Base-by-base conservation (phyloP, 2,329 filamentous ascomycete species). In the Hypomyces rosellus region DNA sequence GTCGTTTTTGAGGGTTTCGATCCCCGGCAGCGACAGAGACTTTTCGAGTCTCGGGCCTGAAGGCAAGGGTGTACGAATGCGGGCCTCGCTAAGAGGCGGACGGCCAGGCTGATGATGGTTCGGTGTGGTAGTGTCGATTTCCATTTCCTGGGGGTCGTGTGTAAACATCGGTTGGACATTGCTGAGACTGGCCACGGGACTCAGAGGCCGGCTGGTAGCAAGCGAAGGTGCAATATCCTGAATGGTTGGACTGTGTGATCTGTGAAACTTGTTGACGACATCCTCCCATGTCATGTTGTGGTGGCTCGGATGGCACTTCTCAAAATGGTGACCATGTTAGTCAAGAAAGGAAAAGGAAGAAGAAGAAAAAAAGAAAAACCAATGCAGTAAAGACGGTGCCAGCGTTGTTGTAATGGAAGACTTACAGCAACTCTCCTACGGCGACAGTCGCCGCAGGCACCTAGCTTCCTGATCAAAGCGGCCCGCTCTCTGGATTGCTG, bases 241-340 rank as follows among this genome's bases (percentile, higher is more conserved):
- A 43, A 77, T 67, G 25, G 64, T 66, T 33, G 77, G 76, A 56
- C 77, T 80, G 50, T 75, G 71, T 38, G 75, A 73, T 51, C 74
- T 71, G 63, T 71, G 67, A 49, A 78, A 81, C 57, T 80, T 81
- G 58, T 67, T 69, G 43, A 76, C 69, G 14, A 78, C 75, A 54
- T 81, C 77, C 61, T 81, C 77, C 78, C 78, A 82, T 11, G 75
- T 80, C 76, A 81, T 77, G 56, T 76, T 76, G 56, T 81, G 78
- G 61, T 82, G 79, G 56, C 73, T 77, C 13, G 79, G 78, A 57
- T 81, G 76, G 61, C 79, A 82, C 78, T 79, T 69, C 25, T 25
- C 22, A 36, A 36, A n/a, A 36, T 9, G 41, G 46, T 15, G 39
- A 50, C 34, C 34, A 25, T 33, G 51, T 45, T 36, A 48, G 46